phyloP scores from a whole-genome alignment of 2,329 filamentous ascomycete species.

The Chaetomium sp. region DNA sequence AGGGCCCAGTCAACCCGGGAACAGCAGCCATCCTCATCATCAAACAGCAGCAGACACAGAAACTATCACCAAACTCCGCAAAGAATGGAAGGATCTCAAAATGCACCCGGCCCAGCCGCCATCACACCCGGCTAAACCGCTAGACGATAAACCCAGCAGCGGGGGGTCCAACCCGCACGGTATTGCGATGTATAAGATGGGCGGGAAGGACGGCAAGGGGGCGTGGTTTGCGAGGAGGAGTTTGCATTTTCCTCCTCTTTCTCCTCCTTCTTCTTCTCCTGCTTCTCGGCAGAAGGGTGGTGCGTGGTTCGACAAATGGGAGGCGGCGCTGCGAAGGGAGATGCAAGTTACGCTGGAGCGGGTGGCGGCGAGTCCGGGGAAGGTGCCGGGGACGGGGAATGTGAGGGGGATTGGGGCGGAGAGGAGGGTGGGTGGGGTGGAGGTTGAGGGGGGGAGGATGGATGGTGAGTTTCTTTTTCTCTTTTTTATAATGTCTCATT shows the following conservation, averaged over 20 bases:
- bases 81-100: conserved; percentile 84
- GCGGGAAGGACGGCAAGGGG: conserved; percentile 72
- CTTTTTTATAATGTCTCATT: background rate
- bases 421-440: conserved; percentile 58
- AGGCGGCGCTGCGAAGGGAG: conserved; percentile 65
- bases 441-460: conserved; percentile 52
- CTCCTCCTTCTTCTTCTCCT: background rate
- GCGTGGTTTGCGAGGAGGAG: conserved; percentile 86
- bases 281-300: background rate
- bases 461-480: conserved; percentile 6
- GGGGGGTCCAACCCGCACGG: conserved; percentile 51
- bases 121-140: background rate
- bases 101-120: conserved; percentile 33
- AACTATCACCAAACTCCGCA: conserved; percentile 53
- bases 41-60: conserved; percentile 7
- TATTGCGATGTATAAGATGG: conserved; percentile 73
- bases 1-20: background rate
- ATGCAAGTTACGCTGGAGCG: conserved; percentile 63
- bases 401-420: conserved; percentile 84
- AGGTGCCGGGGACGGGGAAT: conserved; percentile 63
- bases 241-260: conserved; percentile 51
- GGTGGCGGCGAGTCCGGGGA: conserved; percentile 24
- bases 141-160: conserved; percentile 19
- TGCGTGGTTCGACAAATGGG: conserved; percentile 37
- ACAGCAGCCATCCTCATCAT: conserved; percentile 13